Base-by-base conservation (phyloP, 164 flowering plant species). In the Stephania japonica region DNA sequence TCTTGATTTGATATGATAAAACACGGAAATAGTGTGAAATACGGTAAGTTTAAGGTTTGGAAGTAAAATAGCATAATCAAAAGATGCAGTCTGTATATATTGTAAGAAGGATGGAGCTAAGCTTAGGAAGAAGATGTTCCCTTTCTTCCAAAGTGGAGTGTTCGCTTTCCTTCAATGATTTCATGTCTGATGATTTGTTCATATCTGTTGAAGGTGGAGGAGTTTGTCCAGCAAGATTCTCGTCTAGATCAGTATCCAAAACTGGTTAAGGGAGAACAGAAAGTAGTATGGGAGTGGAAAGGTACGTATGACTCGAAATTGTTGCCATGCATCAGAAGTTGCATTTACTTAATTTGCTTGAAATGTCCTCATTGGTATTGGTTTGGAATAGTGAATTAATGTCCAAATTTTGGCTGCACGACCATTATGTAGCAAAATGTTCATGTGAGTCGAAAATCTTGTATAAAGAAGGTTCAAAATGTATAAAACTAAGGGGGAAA, bases 221-320 rank as follows among this genome's bases (percentile, higher is more conserved):
- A 87, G 69, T 84, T 95, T 85, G 87, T 93, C 63, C 90, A 85
- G 80, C 93, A 89, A 80, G 98, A 95, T 84, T 89, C 99, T 69
- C 94, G 97, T 61, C 68, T 95, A 68, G 99, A 95, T 82, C 87
- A 81, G 68, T 91, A 88, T 73, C 98, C 96, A 19, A 91, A 85
- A 79, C 73, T 95, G 75, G 90, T 95, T 65, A 93, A 91, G 86
- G 99, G 98, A 41, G 99, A 95, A 78, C 79, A 87, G 32, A 93
- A 89, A 83, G 94, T 88, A 67, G 99, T 95, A 6, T 95, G 99
- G 99, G 97, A 95, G 83, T 95, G 97, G 98, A 97, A 95, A 93
- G 99, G 97, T 94, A 85, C 65, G 72, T 19, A 41, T 42, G 23
- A 4, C 10, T 41, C 25, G 1, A 68, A 68, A 19, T 42, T 53